phyloP scores from a whole-genome alignment of 192 early-diverging fungal species.

The Podila verticillata region DNA sequence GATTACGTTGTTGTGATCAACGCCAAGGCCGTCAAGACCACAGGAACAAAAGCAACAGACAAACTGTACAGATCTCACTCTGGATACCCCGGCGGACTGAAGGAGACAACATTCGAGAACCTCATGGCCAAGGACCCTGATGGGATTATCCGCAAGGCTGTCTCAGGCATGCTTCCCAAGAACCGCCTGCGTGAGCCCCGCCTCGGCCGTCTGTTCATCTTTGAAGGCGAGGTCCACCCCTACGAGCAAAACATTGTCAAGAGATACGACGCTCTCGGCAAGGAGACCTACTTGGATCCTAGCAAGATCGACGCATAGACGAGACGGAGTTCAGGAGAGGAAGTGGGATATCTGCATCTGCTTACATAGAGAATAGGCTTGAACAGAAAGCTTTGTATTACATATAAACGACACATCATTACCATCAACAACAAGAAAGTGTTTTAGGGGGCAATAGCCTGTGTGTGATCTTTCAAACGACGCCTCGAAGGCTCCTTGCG shows the following conservation, averaged over 20 bases:
- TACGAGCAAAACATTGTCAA: slow-evolving; percentile 87
- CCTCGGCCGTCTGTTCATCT: slow-evolving; percentile 81
- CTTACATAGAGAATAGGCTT: background rate
- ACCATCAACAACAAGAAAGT: background rate
- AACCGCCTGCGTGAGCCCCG: slow-evolving; percentile 85
- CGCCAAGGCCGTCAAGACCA: slow-evolving; percentile 78
- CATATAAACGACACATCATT: background rate
- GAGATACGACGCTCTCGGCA: slow-evolving; percentile 68
- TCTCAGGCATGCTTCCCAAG: slow-evolving; percentile 96
- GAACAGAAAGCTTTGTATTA: slow-evolving; percentile 2
- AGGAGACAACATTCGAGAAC: slow-evolving; percentile 77
- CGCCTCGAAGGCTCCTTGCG: too few species aligned
- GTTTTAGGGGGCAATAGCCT: too few species aligned
- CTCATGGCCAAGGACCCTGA: slow-evolving; percentile 81
- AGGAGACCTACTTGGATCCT: slow-evolving; percentile 46
- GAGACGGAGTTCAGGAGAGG: too few species aligned
- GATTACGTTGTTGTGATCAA: slow-evolving; percentile 98
- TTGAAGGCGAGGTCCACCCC: slow-evolving; percentile 87
- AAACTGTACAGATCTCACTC: slow-evolving; percentile 92
- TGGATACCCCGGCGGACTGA: slow-evolving; percentile 87
- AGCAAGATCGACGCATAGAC: slow-evolving; percentile 40
- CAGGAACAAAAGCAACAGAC: slow-evolving; percentile 85
- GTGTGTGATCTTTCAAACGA: too few species aligned
- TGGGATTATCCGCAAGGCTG: slow-evolving; percentile 87
- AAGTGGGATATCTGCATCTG: too few species aligned